These are phyloP conservation scores for Themeda triandra DNA, from an alignment of 176 grass and related monocot species.

Conservation along the genomic window DNA sequence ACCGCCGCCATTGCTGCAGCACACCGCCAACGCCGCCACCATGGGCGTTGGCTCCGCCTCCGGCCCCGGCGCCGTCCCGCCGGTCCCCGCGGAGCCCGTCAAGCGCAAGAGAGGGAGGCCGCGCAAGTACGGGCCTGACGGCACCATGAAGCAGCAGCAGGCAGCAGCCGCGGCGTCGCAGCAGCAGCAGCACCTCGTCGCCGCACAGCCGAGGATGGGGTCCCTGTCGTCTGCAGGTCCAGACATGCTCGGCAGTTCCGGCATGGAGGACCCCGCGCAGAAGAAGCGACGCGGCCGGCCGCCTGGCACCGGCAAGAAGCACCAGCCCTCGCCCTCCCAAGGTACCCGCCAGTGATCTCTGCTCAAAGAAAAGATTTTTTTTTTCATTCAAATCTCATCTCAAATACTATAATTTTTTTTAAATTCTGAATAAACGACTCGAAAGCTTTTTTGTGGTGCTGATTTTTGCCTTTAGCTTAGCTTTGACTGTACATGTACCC, in stretches of 20 bases:
- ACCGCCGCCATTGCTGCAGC: constrained; percentile 26
- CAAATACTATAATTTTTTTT: not conserved
- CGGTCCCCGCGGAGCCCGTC: constrained; percentile 11
- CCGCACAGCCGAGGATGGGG: constrained; percentile 16
- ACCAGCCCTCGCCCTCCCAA: constrained; percentile 45
- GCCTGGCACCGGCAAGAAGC: constrained; percentile 75
- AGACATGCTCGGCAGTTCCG: not conserved
- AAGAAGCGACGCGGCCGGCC: constrained; percentile 70
- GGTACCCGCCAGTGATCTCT: constrained; percentile 10
- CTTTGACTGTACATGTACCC: not conserved
- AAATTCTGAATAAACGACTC: not conserved
- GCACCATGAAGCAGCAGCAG: constrained; percentile 37
- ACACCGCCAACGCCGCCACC: not conserved
- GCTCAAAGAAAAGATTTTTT: not conserved
- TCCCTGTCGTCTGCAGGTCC: not conserved
- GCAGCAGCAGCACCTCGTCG: constrained; percentile 35
- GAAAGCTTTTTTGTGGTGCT: not conserved
- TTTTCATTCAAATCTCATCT: not conserved
- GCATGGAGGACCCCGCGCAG: constrained; percentile 34
- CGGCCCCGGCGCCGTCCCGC: not conserved
- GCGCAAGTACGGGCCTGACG: constrained; percentile 81
- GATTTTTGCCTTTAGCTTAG: not conserved
- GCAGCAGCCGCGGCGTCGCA: constrained; percentile 5
- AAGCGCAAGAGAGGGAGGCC: constrained; percentile 77
- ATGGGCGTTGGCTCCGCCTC: not conserved